phyloP scores from a whole-genome alignment of 257 asterid species.

The Cynanchum wilfordii region DNA sequence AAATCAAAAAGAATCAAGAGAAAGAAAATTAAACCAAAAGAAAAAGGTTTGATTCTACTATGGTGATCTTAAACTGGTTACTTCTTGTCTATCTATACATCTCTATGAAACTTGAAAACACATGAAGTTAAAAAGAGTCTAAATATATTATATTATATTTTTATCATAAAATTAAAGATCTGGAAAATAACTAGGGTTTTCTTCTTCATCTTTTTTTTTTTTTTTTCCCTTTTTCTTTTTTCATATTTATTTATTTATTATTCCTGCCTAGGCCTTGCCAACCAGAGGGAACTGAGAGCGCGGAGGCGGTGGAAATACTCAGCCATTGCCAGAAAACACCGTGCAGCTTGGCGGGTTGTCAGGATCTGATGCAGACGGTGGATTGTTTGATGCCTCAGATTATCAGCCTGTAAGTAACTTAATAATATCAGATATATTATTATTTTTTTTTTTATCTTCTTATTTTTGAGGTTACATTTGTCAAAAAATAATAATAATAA shows the following conservation, averaged over 20 bases:
- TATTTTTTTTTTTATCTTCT: too few relatives aligned
- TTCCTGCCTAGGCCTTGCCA: slow-evolving; percentile 58
- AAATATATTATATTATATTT: background rate
- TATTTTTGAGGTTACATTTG: background rate
- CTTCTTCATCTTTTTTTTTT: too few relatives aligned
- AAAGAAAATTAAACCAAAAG: background rate
- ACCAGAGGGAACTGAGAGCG: slow-evolving; percentile 80
- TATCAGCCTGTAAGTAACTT: slow-evolving; percentile 51
- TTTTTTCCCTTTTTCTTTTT: background rate
- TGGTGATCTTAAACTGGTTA: slow-evolving; percentile 8
- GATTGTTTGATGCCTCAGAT: slow-evolving; percentile 62
- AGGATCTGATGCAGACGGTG: slow-evolving; percentile 65
- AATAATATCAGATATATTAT: background rate
- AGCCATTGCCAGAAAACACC: slow-evolving; percentile 64
- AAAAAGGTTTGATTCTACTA: slow-evolving; percentile 4
- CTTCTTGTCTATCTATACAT: slow-evolving; percentile 30
- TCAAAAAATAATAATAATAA: background rate
- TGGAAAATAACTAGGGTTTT: slow-evolving; percentile 12
- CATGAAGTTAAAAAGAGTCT: background rate
- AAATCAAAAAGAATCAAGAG: background rate
- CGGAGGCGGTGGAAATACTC: slow-evolving; percentile 89
- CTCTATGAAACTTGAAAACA: slow-evolving; percentile 20
- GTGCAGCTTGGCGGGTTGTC: slow-evolving; percentile 60
- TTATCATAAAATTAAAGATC: background rate
- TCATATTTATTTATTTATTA: slow-evolving; percentile 8